A percentile compares a stretch with the other conserved stretches of the same genome.
Evolutionary conservation across 192 early-diverging fungal genomes (phyloP).

Genomic region (Oehlia diaphana): DNA sequence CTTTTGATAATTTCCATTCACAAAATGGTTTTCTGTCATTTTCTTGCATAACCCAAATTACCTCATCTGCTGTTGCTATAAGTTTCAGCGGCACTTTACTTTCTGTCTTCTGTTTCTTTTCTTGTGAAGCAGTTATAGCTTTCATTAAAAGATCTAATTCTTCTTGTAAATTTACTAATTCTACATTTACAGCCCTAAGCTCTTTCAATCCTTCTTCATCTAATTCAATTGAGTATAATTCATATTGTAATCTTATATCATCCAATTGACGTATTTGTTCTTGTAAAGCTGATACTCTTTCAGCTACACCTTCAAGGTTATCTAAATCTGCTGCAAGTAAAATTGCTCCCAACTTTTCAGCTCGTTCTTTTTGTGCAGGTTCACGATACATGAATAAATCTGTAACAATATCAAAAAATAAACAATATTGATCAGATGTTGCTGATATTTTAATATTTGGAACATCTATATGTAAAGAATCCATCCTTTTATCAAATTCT

Average conservation of each 20-base stretch:
- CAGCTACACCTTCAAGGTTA: constrained; percentile 57
- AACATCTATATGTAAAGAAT: constrained; percentile 69
- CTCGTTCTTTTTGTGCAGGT: constrained; percentile 71
- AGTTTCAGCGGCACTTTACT: constrained; percentile 59
- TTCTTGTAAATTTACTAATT: constrained; percentile 44
- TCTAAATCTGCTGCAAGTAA: constrained; percentile 78
- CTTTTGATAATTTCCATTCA: constrained; percentile 64
- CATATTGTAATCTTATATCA: constrained; percentile 35
- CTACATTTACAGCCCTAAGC: constrained; percentile 24
- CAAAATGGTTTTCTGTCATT: constrained; percentile 67
- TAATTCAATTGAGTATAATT: constrained; percentile 26
- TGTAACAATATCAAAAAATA: constrained; percentile 70
- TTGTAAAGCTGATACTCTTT: constrained; percentile 61
- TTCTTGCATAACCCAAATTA: constrained; percentile 75
- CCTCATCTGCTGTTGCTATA: constrained; percentile 52
- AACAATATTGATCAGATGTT: constrained; percentile 74
- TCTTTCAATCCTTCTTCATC: constrained; percentile 35
- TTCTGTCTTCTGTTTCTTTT: constrained; percentile 59
- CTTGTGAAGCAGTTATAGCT: constrained; percentile 59
- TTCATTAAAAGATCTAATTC: constrained; percentile 76
- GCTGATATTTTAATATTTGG: constrained; percentile 73
- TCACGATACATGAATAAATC: constrained; percentile 85
- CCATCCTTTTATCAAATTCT: constrained; percentile 58
- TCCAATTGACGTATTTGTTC: constrained; percentile 55
- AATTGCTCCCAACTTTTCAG: constrained; percentile 72